phyloP scores from a whole-genome alignment of 2,329 filamentous ascomycete species.

The Colletotrichum aenigma region DNA sequence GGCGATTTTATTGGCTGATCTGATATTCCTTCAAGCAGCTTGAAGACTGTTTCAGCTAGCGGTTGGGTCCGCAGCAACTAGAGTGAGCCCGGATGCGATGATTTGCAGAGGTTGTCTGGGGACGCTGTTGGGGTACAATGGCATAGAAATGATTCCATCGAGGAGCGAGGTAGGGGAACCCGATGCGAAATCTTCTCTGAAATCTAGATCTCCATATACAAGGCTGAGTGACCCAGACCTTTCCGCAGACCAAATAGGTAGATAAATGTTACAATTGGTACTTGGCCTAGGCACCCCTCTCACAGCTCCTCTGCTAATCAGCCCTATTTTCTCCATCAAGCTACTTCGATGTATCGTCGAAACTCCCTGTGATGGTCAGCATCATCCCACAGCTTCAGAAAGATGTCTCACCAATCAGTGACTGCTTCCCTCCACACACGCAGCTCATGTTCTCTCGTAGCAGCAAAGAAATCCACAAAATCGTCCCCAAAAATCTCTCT shows the following conservation, averaged over 20 bases:
- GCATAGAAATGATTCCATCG: neutral
- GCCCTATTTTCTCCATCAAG: neutral
- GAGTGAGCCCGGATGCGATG: neutral
- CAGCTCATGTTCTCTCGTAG: constrained; percentile 75
- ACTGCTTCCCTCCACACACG: constrained; percentile 78
- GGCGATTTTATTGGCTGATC: neutral
- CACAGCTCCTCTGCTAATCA: neutral
- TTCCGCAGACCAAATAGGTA: neutral
- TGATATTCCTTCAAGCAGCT: neutral
- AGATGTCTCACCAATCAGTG: constrained; percentile 69
- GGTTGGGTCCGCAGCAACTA: neutral
- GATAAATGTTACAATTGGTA: neutral
- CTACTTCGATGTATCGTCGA: neutral
- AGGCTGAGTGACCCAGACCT: neutral
- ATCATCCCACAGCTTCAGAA: neutral
- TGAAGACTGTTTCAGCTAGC: neutral
- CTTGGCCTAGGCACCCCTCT: neutral
- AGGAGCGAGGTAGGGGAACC: neutral
- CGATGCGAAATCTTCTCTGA: neutral
- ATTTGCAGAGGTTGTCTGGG: neutral
- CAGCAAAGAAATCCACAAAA: constrained; percentile 77
- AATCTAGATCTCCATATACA: neutral
- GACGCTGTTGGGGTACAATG: neutral
- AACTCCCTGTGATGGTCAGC: neutral
- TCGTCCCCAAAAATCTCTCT: constrained; percentile 31